Conservation (phyloP, 805 yeast genomes). For the Candida oleophila region DNA sequence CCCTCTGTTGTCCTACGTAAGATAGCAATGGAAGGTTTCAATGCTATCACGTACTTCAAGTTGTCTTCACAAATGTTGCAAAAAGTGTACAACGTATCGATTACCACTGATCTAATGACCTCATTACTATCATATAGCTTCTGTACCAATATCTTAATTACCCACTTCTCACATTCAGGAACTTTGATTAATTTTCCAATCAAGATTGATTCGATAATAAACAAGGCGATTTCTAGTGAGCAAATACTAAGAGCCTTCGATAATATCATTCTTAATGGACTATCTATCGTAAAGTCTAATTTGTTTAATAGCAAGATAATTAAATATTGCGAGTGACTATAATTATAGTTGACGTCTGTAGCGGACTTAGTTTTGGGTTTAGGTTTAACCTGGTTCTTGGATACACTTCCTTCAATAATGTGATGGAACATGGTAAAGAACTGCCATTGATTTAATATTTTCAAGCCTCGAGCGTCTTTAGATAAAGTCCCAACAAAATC, state of each 20-base stretch:
- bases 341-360: not conserved
- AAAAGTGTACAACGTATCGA: slow-evolving; percentile 19
- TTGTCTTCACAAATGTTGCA: slow-evolving; percentile 25
- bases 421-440: slow-evolving; percentile 79
- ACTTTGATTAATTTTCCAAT: slow-evolving; percentile 36
- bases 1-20: slow-evolving; percentile 13
- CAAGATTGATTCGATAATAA: slow-evolving; percentile 54
- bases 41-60: slow-evolving; percentile 49
- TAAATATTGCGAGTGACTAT: slow-evolving; percentile 42
- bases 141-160: slow-evolving; percentile 54
- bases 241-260: slow-evolving; percentile 62
- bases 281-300: slow-evolving; percentile 57
- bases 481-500: slow-evolving; percentile 75
- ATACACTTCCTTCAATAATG: slow-evolving; percentile 45
- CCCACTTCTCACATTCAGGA: slow-evolving; percentile 44
- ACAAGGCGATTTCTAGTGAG: slow-evolving; percentile 48
- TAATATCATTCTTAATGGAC: slow-evolving; percentile 68
- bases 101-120: slow-evolving; percentile 18
- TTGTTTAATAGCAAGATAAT: slow-evolving; percentile 57
- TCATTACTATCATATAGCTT: slow-evolving; percentile 67
- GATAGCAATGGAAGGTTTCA: slow-evolving; percentile 53
- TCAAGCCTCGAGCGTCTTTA: slow-evolving; percentile 57
- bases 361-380: too few species aligned
- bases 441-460: slow-evolving; percentile 77
- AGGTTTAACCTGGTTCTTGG: too few species aligned